Conservation (phyloP, 164 flowering plant genomes). For the Tetrastigma voinierianum region DNA sequence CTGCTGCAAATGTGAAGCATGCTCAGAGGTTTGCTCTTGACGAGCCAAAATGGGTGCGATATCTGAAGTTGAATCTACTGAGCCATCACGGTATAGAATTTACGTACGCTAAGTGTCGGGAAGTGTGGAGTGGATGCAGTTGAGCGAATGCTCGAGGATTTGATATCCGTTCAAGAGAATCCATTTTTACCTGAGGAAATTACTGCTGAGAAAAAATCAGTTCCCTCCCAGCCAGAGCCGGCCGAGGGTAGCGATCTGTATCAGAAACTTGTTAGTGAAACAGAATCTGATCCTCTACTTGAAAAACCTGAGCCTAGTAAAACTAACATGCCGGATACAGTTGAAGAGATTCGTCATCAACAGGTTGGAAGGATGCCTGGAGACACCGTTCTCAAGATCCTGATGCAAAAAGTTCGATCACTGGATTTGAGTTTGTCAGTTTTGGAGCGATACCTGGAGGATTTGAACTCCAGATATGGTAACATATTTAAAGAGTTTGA, state of each 20-base stretch:
- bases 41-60: slow-evolving; percentile 94
- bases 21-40: slow-evolving; percentile 76
- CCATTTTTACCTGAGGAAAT: slow-evolving; percentile 34
- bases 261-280: slow-evolving; percentile 25
- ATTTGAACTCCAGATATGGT: slow-evolving; percentile 71
- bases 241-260: slow-evolving; percentile 25
- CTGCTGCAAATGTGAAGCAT: slow-evolving; percentile 78
- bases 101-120: slow-evolving; percentile 82
- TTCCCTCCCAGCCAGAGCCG: slow-evolving; percentile 24
- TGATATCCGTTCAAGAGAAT: slow-evolving; percentile 61
- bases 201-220: slow-evolving; percentile 24
- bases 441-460: slow-evolving; percentile 83
- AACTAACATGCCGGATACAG: slow-evolving; percentile 48
- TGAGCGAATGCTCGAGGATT: slow-evolving; percentile 93
- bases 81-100: slow-evolving; percentile 94
- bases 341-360: slow-evolving; percentile 58
- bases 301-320: slow-evolving; percentile 28
- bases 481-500: slow-evolving; percentile 70
- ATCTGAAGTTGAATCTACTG: slow-evolving; percentile 67
- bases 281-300: slow-evolving; percentile 28
- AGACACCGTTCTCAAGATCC: slow-evolving; percentile 88
- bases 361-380: slow-evolving; percentile 88
- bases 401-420: slow-evolving; percentile 90
- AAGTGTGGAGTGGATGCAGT: slow-evolving; percentile 97
- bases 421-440: slow-evolving; percentile 79